Evolutionary conservation across 805 yeast genomes (phyloP), one percentile per base, ranked within the genome.

Genomic region (Teunomyces kruisii): DNA sequence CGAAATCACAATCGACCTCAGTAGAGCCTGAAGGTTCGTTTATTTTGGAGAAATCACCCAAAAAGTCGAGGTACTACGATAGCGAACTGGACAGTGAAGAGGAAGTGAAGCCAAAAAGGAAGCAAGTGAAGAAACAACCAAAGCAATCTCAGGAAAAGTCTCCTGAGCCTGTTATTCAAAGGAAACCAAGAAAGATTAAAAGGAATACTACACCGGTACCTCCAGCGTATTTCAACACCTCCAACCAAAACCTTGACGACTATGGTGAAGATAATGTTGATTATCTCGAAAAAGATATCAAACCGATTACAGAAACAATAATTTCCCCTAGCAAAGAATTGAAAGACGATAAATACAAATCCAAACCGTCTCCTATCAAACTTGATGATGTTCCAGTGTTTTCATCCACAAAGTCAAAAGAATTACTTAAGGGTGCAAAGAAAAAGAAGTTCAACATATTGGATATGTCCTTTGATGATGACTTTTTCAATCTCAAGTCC

Each of bases 241-340:
- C 49, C 4, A 39, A 42, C 19, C 32, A 42, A 14, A 32, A 66
- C 29, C 42, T 65, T 3, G 73, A 72, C 14, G 72, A 67, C 32
- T 68, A 68, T 40, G 67, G 59, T 6, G 74, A 66, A 44, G 52
- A 54, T 3, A 61, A 68, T 44, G 27, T 68, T 3, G 56, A 60
- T 3, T 59, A 49, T 36, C 45, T 64, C 26, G 73, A 68, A 29
- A 44, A 38, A 22, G 44, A 43, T 40, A 39, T 48, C 3, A 42
- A 39, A 15, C 41, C 39, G 9, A 14, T 10, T 15, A 31, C 43
- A 9, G 29, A 27, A 14, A n/a, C 14, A 10, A 29, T 35, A 7
- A 12, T 13, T 4, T 26, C 35, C 9, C 29, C 27, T 12, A 22
- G 12, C 19, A 22, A 36, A 14, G 19, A 26, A 3, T 13, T 22